A percentile compares a stretch with the other conserved stretches of the same genome.
Conservation (phyloP, 1,284 basidiomycete genomes). For the Xerocomus amazonicus region DNA sequence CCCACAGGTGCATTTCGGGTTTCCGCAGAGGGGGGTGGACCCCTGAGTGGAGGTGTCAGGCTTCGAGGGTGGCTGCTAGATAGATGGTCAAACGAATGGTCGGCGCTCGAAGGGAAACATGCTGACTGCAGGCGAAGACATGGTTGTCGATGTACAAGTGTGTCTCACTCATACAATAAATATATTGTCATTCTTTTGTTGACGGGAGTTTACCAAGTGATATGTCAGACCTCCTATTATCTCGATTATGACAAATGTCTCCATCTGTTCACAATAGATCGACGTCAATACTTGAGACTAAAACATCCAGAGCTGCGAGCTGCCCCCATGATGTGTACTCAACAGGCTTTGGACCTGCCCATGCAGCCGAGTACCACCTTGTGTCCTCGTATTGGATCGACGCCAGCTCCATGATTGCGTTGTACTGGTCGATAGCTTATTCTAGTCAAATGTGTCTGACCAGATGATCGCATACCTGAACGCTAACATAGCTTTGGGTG, state of each 20-base stretch:
- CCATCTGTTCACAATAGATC: not conserved
- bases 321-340: constrained; percentile 7
- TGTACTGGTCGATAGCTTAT: not conserved
- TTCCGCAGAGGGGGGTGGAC: constrained; percentile 16
- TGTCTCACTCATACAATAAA: too few species aligned
- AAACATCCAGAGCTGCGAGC: constrained; percentile 8
- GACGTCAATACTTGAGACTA: constrained; percentile 10
- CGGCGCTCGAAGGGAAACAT: not conserved
- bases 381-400: not conserved
- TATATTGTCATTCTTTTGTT: too few species aligned
- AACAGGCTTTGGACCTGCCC: constrained; percentile 7
- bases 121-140: constrained; percentile 14
- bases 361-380: constrained; percentile 11
- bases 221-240: not conserved
- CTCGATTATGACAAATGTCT: not conserved
- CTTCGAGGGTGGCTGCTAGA: constrained; percentile 10
- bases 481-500: constrained; percentile 46
- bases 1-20: constrained; percentile 19
- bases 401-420: constrained; percentile 10
- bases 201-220: too few species aligned
- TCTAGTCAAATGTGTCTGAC: not conserved
- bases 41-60: constrained; percentile 6
- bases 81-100: not conserved
- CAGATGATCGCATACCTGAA: constrained; percentile 38
- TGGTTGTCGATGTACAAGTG: not conserved